Evolutionary conservation across 2,329 filamentous ascomycete genomes (phyloP).

Genomic region (Conoideocrella luteorostrata): DNA sequence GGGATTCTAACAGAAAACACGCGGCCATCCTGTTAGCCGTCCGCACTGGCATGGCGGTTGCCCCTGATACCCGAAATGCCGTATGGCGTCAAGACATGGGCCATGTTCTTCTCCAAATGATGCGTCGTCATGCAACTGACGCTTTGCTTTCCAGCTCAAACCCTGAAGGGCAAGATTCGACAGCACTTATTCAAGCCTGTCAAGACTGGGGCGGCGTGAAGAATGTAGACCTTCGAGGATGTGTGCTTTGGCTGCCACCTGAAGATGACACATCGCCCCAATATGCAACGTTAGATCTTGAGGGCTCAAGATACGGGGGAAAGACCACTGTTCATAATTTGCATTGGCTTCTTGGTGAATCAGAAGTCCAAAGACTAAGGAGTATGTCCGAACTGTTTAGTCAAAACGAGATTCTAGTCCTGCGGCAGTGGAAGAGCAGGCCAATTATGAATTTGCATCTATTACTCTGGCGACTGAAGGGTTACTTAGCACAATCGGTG

Average conservation of each 20-base stretch:
- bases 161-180: conserved; percentile 9
- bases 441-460: conserved; percentile 39
- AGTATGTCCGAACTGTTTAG: conserved; percentile 26
- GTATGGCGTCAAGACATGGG: conserved; percentile 49
- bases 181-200: conserved; percentile 35
- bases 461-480: conserved; percentile 53
- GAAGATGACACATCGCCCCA: conserved; percentile 20
- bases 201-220: conserved; percentile 38
- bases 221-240: conserved; percentile 33
- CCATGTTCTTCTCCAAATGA: conserved; percentile 40
- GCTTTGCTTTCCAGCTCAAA: conserved; percentile 30
- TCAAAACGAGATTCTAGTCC: conserved; percentile 34
- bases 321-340: conserved; percentile 49
- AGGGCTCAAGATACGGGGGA: conserved; percentile 23
- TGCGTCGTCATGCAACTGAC: conserved; percentile 41
- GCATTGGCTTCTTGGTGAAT: conserved; percentile 40
- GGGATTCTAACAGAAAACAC: conserved; percentile 12
- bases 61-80: conserved; percentile 7
- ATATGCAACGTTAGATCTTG: conserved; percentile 40
- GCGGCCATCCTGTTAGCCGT: conserved; percentile 12
- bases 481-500: conserved; percentile 34
- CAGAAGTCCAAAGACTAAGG: conserved; percentile 35
- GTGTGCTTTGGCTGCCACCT: conserved; percentile 36
- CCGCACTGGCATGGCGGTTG: conserved; percentile 22
- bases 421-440: conserved; percentile 30